Base-by-base conservation (phyloP, 202 grass and related monocot genomes). In the Sporobolus alterniflorus region DNA sequence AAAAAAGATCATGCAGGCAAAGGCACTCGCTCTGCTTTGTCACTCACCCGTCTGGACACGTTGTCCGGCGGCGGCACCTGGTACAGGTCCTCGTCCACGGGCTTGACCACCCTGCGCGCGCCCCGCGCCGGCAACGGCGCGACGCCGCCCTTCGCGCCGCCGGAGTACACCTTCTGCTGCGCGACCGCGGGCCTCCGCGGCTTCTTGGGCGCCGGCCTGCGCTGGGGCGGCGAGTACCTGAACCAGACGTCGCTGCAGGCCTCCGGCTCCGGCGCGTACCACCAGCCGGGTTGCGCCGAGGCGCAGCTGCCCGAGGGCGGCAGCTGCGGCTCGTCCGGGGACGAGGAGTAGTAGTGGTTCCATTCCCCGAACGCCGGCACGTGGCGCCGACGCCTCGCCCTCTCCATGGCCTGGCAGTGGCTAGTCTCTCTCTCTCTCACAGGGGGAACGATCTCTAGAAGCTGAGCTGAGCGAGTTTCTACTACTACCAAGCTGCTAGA, bases 21-120 rank as follows among this genome's bases (percentile, higher is more conserved):
- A 51, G 30, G 24, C n/a, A 15, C 6, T 7, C 30, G 62, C 62
- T 64, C 30, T 36, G 62, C 30, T 64, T 7, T 21, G 70, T 7
- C 12, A 55, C 66, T 56, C 70, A 92, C 90, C 74, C 49, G 55
- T 50, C 77, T 82, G 49, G 67, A 57, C 56, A 56, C 7, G 14
- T 20, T n/a, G 40, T 93, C 84, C 48, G 81, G 72, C 56, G 67
- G 67, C 0, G 91, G 83, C 43, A 93, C 88, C 77, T 90, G 88
- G 82, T 93, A 93, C 84, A 93, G 70, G 71, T 90, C 91, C 74
- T 61, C 84, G 64, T 93, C 84, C 7, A 93, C 81, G 3, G 88
- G 60, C 39, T 83, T 61, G 18, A 90, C 68, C 48, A 79, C 66
- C 39, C 47, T 39, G 14, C 72, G 62, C 6, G 10, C 29, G 36